A percentile compares a stretch with the other conserved stretches of the same genome.
These are phyloP conservation scores for Ophiostoma himal-ulmi DNA, from an alignment of 2,329 filamentous ascomycete genomes.

Conservation along the genomic window DNA sequence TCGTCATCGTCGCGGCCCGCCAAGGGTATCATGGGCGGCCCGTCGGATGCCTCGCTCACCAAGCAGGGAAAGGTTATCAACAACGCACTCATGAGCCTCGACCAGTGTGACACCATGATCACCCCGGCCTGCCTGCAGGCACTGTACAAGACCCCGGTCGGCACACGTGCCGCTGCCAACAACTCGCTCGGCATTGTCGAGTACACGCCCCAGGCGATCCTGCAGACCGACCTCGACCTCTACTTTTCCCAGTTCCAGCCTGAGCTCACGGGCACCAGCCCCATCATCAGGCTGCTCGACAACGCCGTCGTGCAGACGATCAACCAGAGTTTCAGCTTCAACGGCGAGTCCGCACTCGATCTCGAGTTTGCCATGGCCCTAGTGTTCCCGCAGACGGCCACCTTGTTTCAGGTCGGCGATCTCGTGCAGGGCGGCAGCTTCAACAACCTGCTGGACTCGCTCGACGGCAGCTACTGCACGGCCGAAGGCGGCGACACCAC, in stretches of 20 bases:
- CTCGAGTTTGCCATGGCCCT: slow-evolving; percentile 40
- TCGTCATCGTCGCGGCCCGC: slow-evolving; percentile 22
- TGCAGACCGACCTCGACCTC: slow-evolving; percentile 44
- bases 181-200: slow-evolving; percentile 52
- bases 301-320: slow-evolving; percentile 34
- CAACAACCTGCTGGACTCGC: slow-evolving; percentile 36
- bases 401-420: slow-evolving; percentile 45
- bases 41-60: slow-evolving; percentile 28
- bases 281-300: slow-evolving; percentile 34
- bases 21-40: slow-evolving; percentile 31
- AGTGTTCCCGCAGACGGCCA: slow-evolving; percentile 46
- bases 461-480: slow-evolving; percentile 42
- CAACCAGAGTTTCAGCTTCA: slow-evolving; percentile 37
- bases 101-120: slow-evolving; percentile 48
- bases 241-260: slow-evolving; percentile 44
- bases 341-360: slow-evolving; percentile 36
- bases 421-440: slow-evolving; percentile 31
- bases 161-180: slow-evolving; percentile 32
- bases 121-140: slow-evolving; percentile 52
- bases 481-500: slow-evolving; percentile 38
- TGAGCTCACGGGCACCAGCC: slow-evolving; percentile 37
- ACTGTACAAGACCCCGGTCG: slow-evolving; percentile 42
- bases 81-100: slow-evolving; percentile 32
- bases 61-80: slow-evolving; percentile 32
- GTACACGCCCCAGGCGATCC: slow-evolving; percentile 49